Conservation (phyloP, 192 early-diverging fungal species). For the Geosiphon pyriformis region DNA sequence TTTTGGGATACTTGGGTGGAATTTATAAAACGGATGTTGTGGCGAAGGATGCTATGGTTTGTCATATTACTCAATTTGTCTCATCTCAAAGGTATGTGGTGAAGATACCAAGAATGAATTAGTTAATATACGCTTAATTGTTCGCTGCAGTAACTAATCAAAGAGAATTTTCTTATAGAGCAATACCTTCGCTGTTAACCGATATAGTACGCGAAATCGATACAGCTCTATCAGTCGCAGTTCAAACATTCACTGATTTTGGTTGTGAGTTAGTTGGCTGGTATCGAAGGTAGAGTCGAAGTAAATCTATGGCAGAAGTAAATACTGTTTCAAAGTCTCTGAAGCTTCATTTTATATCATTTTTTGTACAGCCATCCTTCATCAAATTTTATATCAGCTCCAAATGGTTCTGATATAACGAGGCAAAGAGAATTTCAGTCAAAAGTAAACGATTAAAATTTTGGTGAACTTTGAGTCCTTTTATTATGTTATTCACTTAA, state of each 20-base stretch:
- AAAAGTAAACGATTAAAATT: neutral
- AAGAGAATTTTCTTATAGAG: neutral
- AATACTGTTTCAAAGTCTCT: too few relatives aligned
- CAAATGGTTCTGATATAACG: slow-evolving; percentile 10
- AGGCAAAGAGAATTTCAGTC: slow-evolving; percentile 7
- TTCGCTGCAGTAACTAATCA: neutral
- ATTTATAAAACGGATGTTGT: neutral
- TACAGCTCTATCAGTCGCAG: neutral
- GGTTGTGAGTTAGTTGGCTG: slow-evolving; percentile 11
- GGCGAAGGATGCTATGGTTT: slow-evolving; percentile 2
- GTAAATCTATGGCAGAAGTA: too few relatives aligned
- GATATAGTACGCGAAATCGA: slow-evolving; percentile 6
- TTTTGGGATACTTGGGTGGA: slow-evolving; percentile 19
- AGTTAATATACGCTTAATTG: neutral
- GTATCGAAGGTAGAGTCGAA: slow-evolving; percentile 21
- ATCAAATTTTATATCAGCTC: slow-evolving; percentile 6
- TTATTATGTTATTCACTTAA: neutral
- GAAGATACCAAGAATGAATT: neutral
- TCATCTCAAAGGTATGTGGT: slow-evolving; percentile 16
- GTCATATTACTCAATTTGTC: slow-evolving; percentile 17
- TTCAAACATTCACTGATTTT: neutral
- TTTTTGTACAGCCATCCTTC: slow-evolving; percentile 6
- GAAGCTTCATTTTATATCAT: neutral
- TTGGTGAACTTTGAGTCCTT: neutral
- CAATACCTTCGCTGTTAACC: slow-evolving; percentile 15